Base-by-base conservation (phyloP, 2,329 filamentous ascomycete species). In the Fusarium liriodendri region DNA sequence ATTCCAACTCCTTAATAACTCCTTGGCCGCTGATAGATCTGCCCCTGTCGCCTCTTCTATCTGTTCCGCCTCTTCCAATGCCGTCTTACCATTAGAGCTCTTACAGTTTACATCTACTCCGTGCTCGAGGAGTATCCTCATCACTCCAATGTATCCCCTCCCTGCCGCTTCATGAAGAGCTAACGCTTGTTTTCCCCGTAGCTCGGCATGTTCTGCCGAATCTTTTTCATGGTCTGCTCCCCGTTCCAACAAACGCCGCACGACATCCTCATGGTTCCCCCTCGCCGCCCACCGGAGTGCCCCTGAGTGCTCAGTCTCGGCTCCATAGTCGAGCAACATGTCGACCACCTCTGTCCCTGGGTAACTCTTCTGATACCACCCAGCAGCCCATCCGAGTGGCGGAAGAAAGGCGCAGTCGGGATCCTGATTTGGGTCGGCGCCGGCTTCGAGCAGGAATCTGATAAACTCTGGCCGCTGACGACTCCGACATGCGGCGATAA, bases 361-460 rank as follows among this genome's bases (percentile, higher is more conserved):
- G 9, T 54, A 35, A 18, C 29, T 22, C 22, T 35, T 58, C 27
- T 50, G 32, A 13, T 62, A 50, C 42, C 29, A 50, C 22, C 37
- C 42, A n/a, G 32, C 16, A n/a, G 33, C 55, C 55, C 55, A 58
- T 16, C 18, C 42, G 16, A 50, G 40, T 6, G 59, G 20, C 2
- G 20, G 55, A 6, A 58, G 32, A 22, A n/a, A 25, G 6, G 33
- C 20, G 14, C 32, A 38, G 6, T 58, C 55, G 4, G 55, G 29
- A 33, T 58, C 55, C 10, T 35, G 32, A 4, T 73, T 71, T 4
- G 71, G 71, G 33, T 73, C 71, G n/a, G 66, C 69, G 20, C 71
- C 71, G 2, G 42, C 18, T 10, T 69, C 63, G 54, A 73, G 71
- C 1, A 73, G 37, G 25, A 66, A 69, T 16, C 32, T 42, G 27